Percentiles rank a stretch among this genome's conserved stretches.
These are phyloP conservation scores for Cystobasidium slooffiae DNA, from an alignment of 1,284 basidiomycete genomes.

Conservation along the genomic window DNA sequence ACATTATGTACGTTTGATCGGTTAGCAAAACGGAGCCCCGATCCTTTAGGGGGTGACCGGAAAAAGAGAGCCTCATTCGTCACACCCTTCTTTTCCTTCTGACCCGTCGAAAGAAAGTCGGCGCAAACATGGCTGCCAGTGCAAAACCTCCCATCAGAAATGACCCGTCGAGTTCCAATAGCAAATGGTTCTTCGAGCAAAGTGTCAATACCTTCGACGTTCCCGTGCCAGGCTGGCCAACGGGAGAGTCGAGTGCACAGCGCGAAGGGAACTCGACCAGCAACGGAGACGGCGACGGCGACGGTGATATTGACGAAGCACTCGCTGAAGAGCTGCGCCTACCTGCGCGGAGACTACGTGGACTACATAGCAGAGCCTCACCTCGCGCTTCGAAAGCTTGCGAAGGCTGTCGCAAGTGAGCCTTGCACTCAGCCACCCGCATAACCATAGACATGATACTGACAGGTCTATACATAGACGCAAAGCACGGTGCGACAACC, in stretches of 20 bases:
- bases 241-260: not conserved
- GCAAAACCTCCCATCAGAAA: not conserved
- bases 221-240: slow-evolving; percentile 13
- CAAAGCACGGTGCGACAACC: slow-evolving; percentile 42
- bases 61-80: not conserved
- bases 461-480: slow-evolving; percentile 7
- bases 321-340: slow-evolving; percentile 14
- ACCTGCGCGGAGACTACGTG: slow-evolving; percentile 23
- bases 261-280: not conserved
- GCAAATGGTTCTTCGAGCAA: not conserved
- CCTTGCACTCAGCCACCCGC: no score
- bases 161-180: not conserved
- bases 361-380: slow-evolving; percentile 26
- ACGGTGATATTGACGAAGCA: slow-evolving; percentile 5
- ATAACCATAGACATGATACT: not conserved
- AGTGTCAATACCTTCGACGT: slow-evolving; percentile 16
- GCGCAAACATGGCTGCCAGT: slow-evolving; percentile 10
- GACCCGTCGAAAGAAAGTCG: not conserved
- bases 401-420: slow-evolving; percentile 39
- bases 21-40: not conserved
- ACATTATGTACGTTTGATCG: not conserved
- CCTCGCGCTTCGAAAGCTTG: slow-evolving; percentile 40
- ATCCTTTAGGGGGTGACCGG: slow-evolving; percentile 13
- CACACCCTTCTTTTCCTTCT: not conserved
- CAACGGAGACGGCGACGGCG: not conserved